A percentile compares a stretch with the other conserved stretches of the same genome.
Evolutionary conservation across 1,139 yeast species (phyloP).

Genomic region (Geotrichum phurueaensis): DNA sequence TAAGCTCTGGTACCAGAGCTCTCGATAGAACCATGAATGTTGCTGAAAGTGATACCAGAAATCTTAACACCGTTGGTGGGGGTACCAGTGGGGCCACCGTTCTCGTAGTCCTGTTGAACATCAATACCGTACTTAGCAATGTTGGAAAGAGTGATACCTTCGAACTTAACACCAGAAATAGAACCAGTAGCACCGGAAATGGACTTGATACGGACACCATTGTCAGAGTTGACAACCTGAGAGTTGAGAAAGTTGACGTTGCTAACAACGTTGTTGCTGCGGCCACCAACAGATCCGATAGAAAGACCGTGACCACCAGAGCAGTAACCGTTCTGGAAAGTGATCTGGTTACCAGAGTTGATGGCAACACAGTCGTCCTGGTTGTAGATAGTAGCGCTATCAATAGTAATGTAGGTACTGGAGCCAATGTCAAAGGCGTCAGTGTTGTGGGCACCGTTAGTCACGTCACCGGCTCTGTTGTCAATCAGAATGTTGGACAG

Average conservation of each 20-base stretch:
- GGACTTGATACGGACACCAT: conserved; percentile 7
- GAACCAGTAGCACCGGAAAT: conserved; percentile 4
- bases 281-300: conserved; percentile 12
- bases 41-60: neutral
- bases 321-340: conserved; percentile 7
- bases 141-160: conserved; percentile 9
- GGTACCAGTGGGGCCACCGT: conserved; percentile 10
- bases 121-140: conserved; percentile 10
- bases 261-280: conserved; percentile 4
- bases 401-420: conserved; percentile 1
- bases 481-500: conserved; percentile 1
- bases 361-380: conserved; percentile 12
- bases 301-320: conserved; percentile 15
- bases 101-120: conserved; percentile 9
- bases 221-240: conserved; percentile 7
- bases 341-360: conserved; percentile 8
- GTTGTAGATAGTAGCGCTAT: conserved; percentile 7
- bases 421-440: conserved; percentile 8
- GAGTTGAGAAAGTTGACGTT: neutral
- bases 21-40: conserved; percentile 5
- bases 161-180: conserved; percentile 1
- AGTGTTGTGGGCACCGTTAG: conserved; percentile 7
- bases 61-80: conserved; percentile 6
- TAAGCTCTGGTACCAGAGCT: conserved; percentile 2
- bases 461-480: conserved; percentile 3